Evolutionary conservation across 176 grass and related monocot genomes (phyloP), one percentile per base, ranked within the genome.

Genomic region (Tillandsia fasciculata): DNA sequence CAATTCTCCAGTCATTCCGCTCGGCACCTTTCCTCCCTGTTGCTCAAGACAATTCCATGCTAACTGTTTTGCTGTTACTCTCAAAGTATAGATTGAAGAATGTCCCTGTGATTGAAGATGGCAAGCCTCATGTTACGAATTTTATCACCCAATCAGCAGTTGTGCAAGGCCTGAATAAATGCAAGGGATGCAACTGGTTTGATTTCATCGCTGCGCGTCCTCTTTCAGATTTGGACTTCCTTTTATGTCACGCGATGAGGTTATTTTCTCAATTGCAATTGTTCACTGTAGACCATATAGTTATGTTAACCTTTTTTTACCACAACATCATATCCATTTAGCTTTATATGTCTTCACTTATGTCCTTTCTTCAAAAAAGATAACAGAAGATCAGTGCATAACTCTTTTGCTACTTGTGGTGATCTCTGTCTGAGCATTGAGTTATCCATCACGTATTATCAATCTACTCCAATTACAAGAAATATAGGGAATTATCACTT

Each of bases 121-220:
- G 86, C 47, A 87, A 85, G 20, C 58, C 86, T 49, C 28, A 52
- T 69, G 87, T 97, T 67, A 83, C 72, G 72, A 97, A 92, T 81
- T 97, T 97, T 76, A 97, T 97, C 75, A 92, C 89, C 54, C 86
- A 92, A 61, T 77, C 79, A 48, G 80, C 79, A 66, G 70, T 92
- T 79, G 72, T 90, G 50, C 85, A 80, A 83, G 86, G 94, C 59
- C 94, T 97, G 20, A 76, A 87, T 74, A 68, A 92, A 74, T 97
- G 94, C 65, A 87, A 81, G 79, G 89, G 94, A 70, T 90, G 89
- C 72, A 89, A 92, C 73, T 97, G 89, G 94, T 97, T 90, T 75
- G 94, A 97, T 53, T 92, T 83, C 69, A 97, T 97, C 52, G 79
- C 85, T 10, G 71, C 81, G 64, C 77, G 83, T 59, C 77, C 86